Percentiles rank a stretch among this genome's conserved stretches.
Conservation (phyloP, 805 yeast species). For the Myxozyma lipomycoides region DNA sequence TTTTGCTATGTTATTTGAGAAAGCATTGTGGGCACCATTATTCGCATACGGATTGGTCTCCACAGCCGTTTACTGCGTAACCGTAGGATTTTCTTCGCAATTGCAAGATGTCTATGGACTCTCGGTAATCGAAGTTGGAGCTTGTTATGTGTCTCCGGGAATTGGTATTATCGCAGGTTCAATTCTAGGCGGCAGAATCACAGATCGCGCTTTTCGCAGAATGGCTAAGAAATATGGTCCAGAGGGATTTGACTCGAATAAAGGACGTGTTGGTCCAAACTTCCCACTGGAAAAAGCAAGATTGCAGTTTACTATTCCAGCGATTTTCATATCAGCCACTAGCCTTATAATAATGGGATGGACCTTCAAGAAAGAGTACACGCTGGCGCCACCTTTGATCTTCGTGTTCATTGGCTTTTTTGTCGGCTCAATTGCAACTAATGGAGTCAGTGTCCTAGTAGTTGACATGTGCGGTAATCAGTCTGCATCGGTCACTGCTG, state of each 20-base stretch:
- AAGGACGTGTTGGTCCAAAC: too few species aligned
- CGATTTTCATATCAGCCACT: slow-evolving; percentile 28
- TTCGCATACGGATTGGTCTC: slow-evolving; percentile 1
- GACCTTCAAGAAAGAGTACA: slow-evolving; percentile 53
- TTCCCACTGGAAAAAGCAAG: slow-evolving; percentile 5
- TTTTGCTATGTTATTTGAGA: slow-evolving; percentile 2
- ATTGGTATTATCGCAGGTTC: slow-evolving; percentile 61
- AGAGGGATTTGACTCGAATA: slow-evolving; percentile 2
- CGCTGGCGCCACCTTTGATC: slow-evolving; percentile 50
- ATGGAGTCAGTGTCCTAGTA: slow-evolving; percentile 54
- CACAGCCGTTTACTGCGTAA: not conserved
- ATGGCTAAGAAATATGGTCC: not conserved
- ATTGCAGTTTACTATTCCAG: not conserved
- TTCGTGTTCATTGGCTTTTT: slow-evolving; percentile 54
- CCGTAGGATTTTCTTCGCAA: slow-evolving; percentile 45
- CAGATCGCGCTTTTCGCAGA: slow-evolving; percentile 32
- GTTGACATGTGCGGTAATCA: slow-evolving; percentile 68
- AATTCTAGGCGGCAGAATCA: slow-evolving; percentile 50
- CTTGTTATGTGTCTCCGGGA: slow-evolving; percentile 75
- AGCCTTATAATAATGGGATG: slow-evolving; percentile 54
- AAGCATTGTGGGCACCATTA: slow-evolving; percentile 4
- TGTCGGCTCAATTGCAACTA: slow-evolving; percentile 55
- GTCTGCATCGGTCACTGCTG: slow-evolving; percentile 69
- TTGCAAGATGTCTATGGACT: slow-evolving; percentile 51
- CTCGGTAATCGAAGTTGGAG: slow-evolving; percentile 56